Percentiles rank a stretch among this genome's conserved stretches.
These are phyloP conservation scores for Phytopythium chamaehyphon DNA, from an alignment of 352 stramenopile species.

Conservation along the genomic window DNA sequence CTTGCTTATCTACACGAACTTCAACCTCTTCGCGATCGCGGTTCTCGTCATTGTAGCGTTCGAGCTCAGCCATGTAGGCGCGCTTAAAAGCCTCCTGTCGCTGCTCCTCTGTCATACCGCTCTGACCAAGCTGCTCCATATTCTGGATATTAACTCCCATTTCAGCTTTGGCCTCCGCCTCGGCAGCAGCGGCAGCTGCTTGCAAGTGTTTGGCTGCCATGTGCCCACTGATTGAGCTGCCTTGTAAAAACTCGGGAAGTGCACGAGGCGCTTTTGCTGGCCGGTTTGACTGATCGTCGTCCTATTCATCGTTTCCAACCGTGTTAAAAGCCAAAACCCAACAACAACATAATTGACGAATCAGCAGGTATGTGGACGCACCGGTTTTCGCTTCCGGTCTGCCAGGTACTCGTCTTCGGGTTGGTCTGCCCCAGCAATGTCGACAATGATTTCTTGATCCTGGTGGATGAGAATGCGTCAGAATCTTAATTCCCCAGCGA, in stretches of 20 bases:
- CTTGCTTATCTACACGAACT: constrained; percentile 76
- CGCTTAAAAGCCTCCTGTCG: constrained; percentile 78
- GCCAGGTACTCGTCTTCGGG: constrained; percentile 79
- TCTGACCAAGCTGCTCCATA: constrained; percentile 51
- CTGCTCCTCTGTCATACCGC: constrained; percentile 79
- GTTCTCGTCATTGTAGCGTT: constrained; percentile 86
- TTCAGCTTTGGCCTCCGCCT: constrained; percentile 27
- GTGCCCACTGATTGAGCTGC: constrained; percentile 84
- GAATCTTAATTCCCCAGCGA: not conserved
- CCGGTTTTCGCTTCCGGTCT: constrained; percentile 61
- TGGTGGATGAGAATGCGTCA: constrained; percentile 3
- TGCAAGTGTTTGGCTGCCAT: constrained; percentile 81
- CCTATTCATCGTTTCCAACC: constrained; percentile 13
- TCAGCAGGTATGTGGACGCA: constrained; percentile 7
- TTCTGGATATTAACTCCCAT: constrained; percentile 38
- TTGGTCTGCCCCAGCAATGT: constrained; percentile 76
- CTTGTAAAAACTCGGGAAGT: constrained; percentile 75
- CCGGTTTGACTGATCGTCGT: constrained; percentile 49
- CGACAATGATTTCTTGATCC: constrained; percentile 85
- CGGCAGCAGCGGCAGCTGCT: constrained; percentile 17
- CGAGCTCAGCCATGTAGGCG: constrained; percentile 78
- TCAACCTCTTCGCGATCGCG: constrained; percentile 72
- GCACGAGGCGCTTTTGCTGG: constrained; percentile 55
- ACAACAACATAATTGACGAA: not conserved
- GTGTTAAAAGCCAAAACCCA: not conserved